These are phyloP conservation scores for Dispira simplex DNA, from an alignment of 192 early-diverging fungal species.

Conservation along the genomic window DNA sequence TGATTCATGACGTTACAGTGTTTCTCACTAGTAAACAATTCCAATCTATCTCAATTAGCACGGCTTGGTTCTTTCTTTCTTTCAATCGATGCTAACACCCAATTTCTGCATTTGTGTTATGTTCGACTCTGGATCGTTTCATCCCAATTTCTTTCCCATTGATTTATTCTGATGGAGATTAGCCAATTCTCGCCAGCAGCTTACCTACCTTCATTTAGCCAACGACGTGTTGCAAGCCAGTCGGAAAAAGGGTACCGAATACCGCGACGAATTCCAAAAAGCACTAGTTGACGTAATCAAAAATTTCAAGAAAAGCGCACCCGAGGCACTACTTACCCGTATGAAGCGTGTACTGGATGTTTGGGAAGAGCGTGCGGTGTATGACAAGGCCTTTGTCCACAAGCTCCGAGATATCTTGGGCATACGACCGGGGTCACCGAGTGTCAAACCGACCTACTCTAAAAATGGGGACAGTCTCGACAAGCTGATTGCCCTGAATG, in stretches of 20 bases:
- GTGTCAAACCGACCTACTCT: neutral
- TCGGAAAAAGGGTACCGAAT: constrained; percentile 15
- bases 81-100: too few species aligned
- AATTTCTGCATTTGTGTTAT: neutral
- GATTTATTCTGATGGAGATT: neutral
- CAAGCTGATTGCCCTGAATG: neutral
- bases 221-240: constrained; percentile 16
- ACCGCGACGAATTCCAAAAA: constrained; percentile 11
- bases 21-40: too few species aligned
- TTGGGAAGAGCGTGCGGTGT: constrained; percentile 16
- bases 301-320: constrained; percentile 11
- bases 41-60: too few species aligned
- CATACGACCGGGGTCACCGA: neutral
- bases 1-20: too few species aligned
- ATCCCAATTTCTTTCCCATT: neutral
- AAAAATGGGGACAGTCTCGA: neutral
- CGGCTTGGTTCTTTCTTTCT: too few species aligned
- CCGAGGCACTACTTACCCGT: constrained; percentile 1
- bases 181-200: constrained; percentile 1
- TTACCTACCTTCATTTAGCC: constrained; percentile 14
- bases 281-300: constrained; percentile 11
- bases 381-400: constrained; percentile 13
- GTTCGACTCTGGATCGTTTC: neutral
- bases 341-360: constrained; percentile 13
- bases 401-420: constrained; percentile 5